Conservation (phyloP, 2,329 filamentous ascomycete species). For the Microascus cirrosus region DNA sequence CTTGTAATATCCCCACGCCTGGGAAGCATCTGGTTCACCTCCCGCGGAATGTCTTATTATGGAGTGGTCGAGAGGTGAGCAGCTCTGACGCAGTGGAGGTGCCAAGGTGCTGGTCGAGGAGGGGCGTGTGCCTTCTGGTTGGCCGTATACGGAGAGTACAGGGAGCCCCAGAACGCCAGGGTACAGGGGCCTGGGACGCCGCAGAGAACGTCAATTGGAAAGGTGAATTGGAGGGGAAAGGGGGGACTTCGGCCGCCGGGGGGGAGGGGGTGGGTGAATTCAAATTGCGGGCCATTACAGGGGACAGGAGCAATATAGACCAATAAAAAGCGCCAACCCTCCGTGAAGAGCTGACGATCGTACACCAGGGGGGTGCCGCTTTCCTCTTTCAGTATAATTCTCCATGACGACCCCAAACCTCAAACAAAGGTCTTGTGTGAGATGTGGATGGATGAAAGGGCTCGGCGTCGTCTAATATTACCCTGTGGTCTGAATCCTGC, state of each 20-base stretch:
- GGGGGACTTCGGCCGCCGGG: too few species aligned
- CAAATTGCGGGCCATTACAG: too few species aligned
- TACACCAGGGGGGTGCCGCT: constrained; percentile 3
- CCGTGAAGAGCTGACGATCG: background rate
- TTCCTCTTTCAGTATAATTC: background rate
- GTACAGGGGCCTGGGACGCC: background rate
- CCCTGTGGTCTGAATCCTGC: background rate
- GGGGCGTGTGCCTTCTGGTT: constrained; percentile 1
- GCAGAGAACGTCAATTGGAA: background rate
- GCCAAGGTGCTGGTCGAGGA: background rate
- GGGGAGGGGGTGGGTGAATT: background rate
- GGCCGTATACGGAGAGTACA: background rate
- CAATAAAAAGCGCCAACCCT: background rate
- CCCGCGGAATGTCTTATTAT: background rate
- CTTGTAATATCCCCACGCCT: background rate
- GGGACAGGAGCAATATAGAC: background rate
- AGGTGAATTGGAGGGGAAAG: background rate
- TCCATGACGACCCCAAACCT: constrained; percentile 5
- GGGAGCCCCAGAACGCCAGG: background rate
- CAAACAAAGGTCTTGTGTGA: constrained; percentile 4
- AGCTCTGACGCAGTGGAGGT: background rate
- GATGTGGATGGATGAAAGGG: background rate
- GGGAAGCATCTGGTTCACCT: background rate
- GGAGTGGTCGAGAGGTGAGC: background rate
- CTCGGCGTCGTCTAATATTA: background rate